Base-by-base conservation (phyloP, 352 stramenopile genomes). In the Phytopythium mirpurense region DNA sequence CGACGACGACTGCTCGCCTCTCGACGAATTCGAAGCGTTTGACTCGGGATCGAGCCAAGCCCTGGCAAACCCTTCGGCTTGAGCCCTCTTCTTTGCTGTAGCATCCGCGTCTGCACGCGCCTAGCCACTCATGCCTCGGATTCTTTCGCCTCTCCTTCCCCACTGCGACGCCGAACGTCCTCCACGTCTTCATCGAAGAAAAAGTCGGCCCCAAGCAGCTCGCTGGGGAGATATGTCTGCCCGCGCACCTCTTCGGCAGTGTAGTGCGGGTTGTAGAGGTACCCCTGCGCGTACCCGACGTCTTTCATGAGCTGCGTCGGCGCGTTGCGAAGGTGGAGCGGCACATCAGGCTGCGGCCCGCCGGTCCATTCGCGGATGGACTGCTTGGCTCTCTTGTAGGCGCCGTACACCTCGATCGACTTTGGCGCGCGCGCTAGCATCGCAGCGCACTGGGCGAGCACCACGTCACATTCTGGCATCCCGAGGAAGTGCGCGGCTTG, bases 381-480 rank as follows among this genome's bases (percentile, higher is more conserved):
- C 41, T 77, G 65, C 54, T 90, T 90, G 15, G 83, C 78, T 5
- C 70, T 64, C n/a, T 91, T 89, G 70, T 93, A 93, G 2, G 86
- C 82, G 43, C 70, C 70, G 63, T 93, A 90, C 32, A 91, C 67
- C 49, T 96, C 86, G 43, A 94, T 81, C 1, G 78, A 90, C 59
- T 96, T 94, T 6, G 80, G 76, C 1, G 86, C 81, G 27, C 85
- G 73, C n/a, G 86, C 86, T 27, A 96, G 48, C 60, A 88, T 79
- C 18, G 71, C 86, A 12, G 82, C 79, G 54, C 83, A 89, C 54
- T 96, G 83, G 8, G 80, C 80, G 14, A 96, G 67, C 24, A 85
- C 74, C 11, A 93, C 75, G 38, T 93, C 79, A 51, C 86, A 96
- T 54, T 96, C 86, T 5, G 86, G 86, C 82, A 96, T 92, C 9